Evolutionary conservation across 441 rosid species (phyloP), one percentile per base, ranked within the genome.

Genomic region (Metrosideros polymorpha): DNA sequence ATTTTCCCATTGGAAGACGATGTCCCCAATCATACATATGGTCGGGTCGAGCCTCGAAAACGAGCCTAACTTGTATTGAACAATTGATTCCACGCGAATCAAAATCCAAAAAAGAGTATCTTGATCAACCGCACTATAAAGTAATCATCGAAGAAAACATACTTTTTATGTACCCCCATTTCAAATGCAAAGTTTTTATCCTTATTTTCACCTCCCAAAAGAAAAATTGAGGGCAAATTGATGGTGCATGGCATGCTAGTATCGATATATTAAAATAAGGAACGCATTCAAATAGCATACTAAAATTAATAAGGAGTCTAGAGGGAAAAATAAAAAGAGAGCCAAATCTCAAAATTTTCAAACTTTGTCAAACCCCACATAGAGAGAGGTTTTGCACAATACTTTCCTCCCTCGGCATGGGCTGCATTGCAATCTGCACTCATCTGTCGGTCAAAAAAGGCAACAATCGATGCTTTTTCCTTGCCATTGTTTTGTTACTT

Each of bases 61-160:
- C 0, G 1, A 1, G 7, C 43, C 27, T 10, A 35, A 10, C n/a
- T 1, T 2, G 61, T 10, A 12, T 55, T 5, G 29, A 10, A 27
- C 14, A 27, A 55, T 55, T 25, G 59, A 25, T 22, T 25, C 2
- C 3, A 2, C 9, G 59, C 10, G 10, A 25, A 55, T 4, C 29
- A 25, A 55, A 55, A 24, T 55, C 13, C 12, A 9, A 55, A 4
- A 24, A 0, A 61, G 25, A 2, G 2, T 19, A 66, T 35, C 77
- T 27, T 14, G 1, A 32, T 35, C 77, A 19, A 66, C 9, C 2
- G 12, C 43, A 18, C 15, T 8, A 9, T 15, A 12, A 25, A 55
- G 29, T 25, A 9, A 25, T 10, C 29, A 25, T 0, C 4, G n/a
- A 2, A 54, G 12, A 22, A 54, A 54, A 47, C 12, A 9, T 47